A percentile compares a stretch with the other conserved stretches of the same genome.
Conservation (phyloP, 257 asterid genomes). For the Ophiorrhiza pumila region DNA sequence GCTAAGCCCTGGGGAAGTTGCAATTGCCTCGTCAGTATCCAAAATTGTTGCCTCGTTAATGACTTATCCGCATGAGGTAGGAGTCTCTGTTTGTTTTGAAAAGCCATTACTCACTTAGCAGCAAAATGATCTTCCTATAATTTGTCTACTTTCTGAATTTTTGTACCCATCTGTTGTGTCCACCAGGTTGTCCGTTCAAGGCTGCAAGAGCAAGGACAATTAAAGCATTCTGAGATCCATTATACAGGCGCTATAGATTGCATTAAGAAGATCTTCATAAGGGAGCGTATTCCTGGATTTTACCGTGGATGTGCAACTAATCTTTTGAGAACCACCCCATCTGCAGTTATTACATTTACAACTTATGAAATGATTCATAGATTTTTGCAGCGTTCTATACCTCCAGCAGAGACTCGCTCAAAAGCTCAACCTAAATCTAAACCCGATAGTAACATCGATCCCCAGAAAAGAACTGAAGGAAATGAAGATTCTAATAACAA, state of each 20-base stretch:
- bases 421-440: slow-evolving; percentile 29
- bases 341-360: slow-evolving; percentile 89
- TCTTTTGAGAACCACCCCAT: slow-evolving; percentile 89
- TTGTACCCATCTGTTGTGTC: neutral
- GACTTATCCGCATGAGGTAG: slow-evolving; percentile 97
- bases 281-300: slow-evolving; percentile 75
- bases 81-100: slow-evolving; percentile 1
- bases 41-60: slow-evolving; percentile 79
- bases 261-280: slow-evolving; percentile 52
- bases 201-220: slow-evolving; percentile 93
- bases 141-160: neutral
- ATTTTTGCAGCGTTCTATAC: slow-evolving; percentile 42
- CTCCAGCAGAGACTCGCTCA: slow-evolving; percentile 45
- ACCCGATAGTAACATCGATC: slow-evolving; percentile 28
- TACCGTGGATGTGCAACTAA: slow-evolving; percentile 97
- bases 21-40: slow-evolving; percentile 78
- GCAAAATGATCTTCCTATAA: neutral
- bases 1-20: slow-evolving; percentile 65
- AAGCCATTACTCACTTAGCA: neutral
- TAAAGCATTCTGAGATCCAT: slow-evolving; percentile 42
- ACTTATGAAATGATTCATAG: slow-evolving; percentile 86
- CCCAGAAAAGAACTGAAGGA: slow-evolving; percentile 32
- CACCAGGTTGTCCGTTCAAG: slow-evolving; percentile 87
- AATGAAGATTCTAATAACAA: slow-evolving; percentile 24
- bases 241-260: slow-evolving; percentile 79